A percentile compares a stretch with the other conserved stretches of the same genome.
These are phyloP conservation scores for Penicillium psychrofluorescens DNA, from an alignment of 495 filamentous ascomycete genomes.

Conservation along the genomic window DNA sequence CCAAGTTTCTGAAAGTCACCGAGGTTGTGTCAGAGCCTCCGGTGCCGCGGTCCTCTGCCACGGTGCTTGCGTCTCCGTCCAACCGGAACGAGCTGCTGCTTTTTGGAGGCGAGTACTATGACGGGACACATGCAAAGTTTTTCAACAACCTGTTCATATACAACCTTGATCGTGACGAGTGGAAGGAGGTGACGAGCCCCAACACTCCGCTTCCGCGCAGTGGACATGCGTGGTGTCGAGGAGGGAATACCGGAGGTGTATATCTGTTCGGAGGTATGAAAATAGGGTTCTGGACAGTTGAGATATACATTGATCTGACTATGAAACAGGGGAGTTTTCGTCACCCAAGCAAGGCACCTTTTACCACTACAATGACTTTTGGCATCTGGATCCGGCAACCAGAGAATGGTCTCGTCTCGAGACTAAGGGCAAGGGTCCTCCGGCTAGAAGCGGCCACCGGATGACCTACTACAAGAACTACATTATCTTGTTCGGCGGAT, in stretches of 20 bases:
- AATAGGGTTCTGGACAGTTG: background rate
- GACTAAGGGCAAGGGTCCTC: conserved; percentile 77
- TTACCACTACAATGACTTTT: conserved; percentile 99
- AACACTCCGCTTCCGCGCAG: conserved; percentile 88
- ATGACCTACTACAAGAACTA: conserved; percentile 93
- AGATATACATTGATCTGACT: conserved; percentile 22
- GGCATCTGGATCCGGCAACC: conserved; percentile 73
- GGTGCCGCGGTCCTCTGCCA: conserved; percentile 67
- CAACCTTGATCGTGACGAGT: conserved; percentile 76
- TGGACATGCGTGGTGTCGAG: conserved; percentile 88
- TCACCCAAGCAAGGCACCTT: conserved; percentile 95
- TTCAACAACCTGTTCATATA: conserved; percentile 80
- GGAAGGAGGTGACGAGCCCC: conserved; percentile 79
- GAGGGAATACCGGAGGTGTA: conserved; percentile 74
- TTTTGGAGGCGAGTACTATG: conserved; percentile 76
- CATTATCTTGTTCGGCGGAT: conserved; percentile 72
- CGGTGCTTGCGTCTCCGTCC: conserved; percentile 73
- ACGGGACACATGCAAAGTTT: conserved; percentile 55
- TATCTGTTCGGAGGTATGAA: conserved; percentile 79
- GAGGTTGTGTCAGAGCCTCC: conserved; percentile 73
- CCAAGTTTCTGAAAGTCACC: conserved; percentile 87
- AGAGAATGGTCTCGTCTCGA: conserved; percentile 90
- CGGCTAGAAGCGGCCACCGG: conserved; percentile 85
- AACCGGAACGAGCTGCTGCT: conserved; percentile 86
- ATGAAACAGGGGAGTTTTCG: conserved; percentile 46